Conservation (phyloP, 352 stramenopile species). For the Blastocystis sp. region DNA sequence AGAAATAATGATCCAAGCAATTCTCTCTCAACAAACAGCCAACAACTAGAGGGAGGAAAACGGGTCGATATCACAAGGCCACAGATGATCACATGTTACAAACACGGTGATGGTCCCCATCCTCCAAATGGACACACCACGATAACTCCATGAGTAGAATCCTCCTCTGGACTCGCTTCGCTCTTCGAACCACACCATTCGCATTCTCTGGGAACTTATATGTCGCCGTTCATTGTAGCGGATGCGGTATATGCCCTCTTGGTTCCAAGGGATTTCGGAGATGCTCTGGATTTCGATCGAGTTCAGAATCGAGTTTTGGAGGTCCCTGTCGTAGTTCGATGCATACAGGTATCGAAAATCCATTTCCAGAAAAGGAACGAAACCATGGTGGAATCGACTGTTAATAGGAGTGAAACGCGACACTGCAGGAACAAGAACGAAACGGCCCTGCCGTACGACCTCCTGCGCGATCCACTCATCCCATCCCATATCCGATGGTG, state of each 20-base stretch:
- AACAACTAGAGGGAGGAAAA: neutral
- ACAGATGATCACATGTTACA: neutral
- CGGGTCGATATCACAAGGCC: neutral
- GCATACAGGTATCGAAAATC: constrained; percentile 15
- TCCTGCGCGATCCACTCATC: neutral
- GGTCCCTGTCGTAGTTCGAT: constrained; percentile 1
- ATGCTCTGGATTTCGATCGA: neutral
- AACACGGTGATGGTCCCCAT: neutral
- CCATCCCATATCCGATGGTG: neutral
- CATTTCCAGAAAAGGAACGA: constrained; percentile 40
- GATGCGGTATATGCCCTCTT: neutral
- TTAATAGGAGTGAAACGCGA: neutral
- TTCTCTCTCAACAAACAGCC: neutral
- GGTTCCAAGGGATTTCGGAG: neutral
- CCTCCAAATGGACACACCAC: neutral
- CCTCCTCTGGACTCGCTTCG: neutral
- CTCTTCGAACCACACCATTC: neutral
- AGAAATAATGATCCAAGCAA: neutral
- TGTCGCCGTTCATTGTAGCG: neutral
- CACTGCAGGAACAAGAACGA: neutral
- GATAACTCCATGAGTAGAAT: neutral
- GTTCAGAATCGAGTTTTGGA: neutral
- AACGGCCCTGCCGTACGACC: neutral
- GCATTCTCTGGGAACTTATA: neutral
- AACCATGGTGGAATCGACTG: neutral